These are phyloP conservation scores for Nicotiana noctiflora DNA, from an alignment of 257 asterid species.

Conservation along the genomic window DNA sequence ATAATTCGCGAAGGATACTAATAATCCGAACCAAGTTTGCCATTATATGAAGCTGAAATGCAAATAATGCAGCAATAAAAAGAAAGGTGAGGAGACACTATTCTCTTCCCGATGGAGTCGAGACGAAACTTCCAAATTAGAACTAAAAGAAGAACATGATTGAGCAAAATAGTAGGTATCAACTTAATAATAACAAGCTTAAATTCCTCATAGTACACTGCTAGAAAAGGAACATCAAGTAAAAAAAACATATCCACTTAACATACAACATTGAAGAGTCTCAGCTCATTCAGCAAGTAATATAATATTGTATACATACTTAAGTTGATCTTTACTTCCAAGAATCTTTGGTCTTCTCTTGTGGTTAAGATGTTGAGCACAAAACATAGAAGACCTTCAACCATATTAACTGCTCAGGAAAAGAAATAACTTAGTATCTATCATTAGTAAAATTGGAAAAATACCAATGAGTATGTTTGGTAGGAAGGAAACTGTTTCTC, in stretches of 20 bases:
- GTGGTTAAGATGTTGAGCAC: background rate
- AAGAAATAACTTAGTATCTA: background rate
- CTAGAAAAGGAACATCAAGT: background rate
- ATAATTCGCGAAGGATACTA: no score
- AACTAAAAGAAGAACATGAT: background rate
- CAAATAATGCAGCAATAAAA: background rate
- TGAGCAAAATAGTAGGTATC: background rate
- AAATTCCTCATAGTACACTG: background rate
- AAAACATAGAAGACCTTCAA: background rate
- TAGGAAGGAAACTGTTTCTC: no score
- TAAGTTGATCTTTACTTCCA: background rate
- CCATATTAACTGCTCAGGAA: background rate
- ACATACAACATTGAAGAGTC: constrained; percentile 1
- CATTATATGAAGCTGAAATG: background rate
- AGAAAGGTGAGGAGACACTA: background rate
- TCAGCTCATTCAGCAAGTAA: constrained; percentile 6
- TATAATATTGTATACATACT: constrained; percentile 1
- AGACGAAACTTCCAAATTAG: background rate
- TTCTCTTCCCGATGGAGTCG: background rate
- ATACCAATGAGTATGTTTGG: no score
- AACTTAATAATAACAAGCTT: constrained; percentile 3
- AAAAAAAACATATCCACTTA: constrained; percentile 1
- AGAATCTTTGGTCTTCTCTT: background rate
- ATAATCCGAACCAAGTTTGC: no score
- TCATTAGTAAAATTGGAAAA: no score